Evolutionary conservation across 306 rosid genomes (phyloP).

Genomic region (Pterocarpus macrocarpus): DNA sequence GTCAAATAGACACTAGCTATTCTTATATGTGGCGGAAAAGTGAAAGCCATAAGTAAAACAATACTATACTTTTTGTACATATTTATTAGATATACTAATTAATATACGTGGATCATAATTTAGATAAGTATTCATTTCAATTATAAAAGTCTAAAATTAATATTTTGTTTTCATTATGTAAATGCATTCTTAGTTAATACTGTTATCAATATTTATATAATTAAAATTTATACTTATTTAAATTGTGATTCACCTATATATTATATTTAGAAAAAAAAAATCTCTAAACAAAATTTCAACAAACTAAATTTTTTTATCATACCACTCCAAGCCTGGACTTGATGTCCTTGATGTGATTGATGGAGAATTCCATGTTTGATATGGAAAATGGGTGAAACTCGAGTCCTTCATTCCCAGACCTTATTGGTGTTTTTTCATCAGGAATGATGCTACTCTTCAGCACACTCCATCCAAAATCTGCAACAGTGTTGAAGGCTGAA

Average conservation of each 20-base stretch:
- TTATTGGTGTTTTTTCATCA: constrained; percentile 69
- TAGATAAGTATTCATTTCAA: too few species aligned
- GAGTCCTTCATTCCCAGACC: constrained; percentile 51
- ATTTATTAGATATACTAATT: neutral
- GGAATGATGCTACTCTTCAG: constrained; percentile 52
- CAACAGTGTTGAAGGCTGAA: constrained; percentile 43
- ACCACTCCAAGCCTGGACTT: constrained; percentile 72
- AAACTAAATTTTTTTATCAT: neutral
- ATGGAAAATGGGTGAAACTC: constrained; percentile 52
- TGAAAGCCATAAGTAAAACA: neutral
- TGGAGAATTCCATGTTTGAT: constrained; percentile 51
- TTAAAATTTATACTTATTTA: too few species aligned
- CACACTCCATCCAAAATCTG: constrained; percentile 56
- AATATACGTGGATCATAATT: too few species aligned
- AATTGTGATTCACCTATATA: too few species aligned
- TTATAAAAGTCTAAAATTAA: too few species aligned
- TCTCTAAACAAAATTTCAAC: too few species aligned
- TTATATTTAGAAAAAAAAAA: too few species aligned
- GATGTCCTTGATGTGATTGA: constrained; percentile 61
- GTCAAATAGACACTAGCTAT: neutral
- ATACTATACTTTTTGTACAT: neutral
- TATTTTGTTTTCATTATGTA: too few species aligned
- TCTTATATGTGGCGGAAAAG: neutral
- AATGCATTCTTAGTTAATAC: too few species aligned
- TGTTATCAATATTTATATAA: too few species aligned